Evolutionary conservation across 371 early-diverging fungal genomes (phyloP).

Genomic region (Apophysomyces sp.): DNA sequence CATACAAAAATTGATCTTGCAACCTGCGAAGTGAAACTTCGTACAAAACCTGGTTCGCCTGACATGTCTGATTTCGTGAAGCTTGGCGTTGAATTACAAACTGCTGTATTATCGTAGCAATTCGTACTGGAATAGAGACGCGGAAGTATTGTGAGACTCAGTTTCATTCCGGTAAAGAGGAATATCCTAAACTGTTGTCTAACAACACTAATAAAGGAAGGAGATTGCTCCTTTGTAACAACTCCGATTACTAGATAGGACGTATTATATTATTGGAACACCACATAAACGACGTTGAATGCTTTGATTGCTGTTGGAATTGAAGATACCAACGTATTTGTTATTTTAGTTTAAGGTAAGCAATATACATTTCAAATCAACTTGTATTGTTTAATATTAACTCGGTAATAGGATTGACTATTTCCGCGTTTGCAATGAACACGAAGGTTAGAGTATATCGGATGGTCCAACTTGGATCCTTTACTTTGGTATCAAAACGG

Average conservation of each 20-base stretch:
- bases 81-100: conserved; percentile 1
- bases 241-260: too few relatives aligned
- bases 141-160: too few relatives aligned
- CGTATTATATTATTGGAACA: too few relatives aligned
- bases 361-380: not conserved
- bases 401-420: not conserved
- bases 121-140: too few relatives aligned
- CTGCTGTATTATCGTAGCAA: too few relatives aligned
- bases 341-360: not conserved
- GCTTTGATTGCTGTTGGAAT: not conserved
- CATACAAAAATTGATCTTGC: not conserved
- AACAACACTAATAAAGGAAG: too few relatives aligned
- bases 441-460: not conserved
- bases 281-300: not conserved
- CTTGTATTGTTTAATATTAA: not conserved
- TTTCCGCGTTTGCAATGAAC: conserved; percentile 1
- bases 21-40: not conserved
- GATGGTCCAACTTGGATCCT: not conserved
- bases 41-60: not conserved
- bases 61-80: not conserved
- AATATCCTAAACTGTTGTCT: too few relatives aligned
- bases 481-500: not conserved
- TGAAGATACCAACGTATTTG: not conserved
- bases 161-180: too few relatives aligned
- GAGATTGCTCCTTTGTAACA: too few relatives aligned